Percentiles rank a stretch among this genome's conserved stretches.
Conservation (phyloP, 2,329 filamentous ascomycete species). For the Pleochaeta shiraiana region DNA sequence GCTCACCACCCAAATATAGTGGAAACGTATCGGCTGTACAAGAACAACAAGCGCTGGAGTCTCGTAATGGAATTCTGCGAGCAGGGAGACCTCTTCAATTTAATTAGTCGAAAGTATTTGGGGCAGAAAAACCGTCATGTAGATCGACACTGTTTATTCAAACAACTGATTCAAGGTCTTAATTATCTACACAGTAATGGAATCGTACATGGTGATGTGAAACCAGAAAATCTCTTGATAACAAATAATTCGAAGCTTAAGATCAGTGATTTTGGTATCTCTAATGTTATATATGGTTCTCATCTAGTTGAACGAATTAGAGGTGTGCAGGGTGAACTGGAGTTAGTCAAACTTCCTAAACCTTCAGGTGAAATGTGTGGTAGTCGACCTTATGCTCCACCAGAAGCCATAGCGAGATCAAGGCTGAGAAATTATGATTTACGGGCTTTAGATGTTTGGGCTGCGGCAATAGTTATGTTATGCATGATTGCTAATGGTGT, state of each 20-base stretch:
- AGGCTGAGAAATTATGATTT: slow-evolving; percentile 50
- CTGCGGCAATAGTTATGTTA: slow-evolving; percentile 63
- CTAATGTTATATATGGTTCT: slow-evolving; percentile 63
- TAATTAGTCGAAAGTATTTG: slow-evolving; percentile 53
- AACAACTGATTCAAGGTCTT: slow-evolving; percentile 67
- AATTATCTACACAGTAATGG: slow-evolving; percentile 64
- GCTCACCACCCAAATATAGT: slow-evolving; percentile 76
- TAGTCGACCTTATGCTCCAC: slow-evolving; percentile 69
- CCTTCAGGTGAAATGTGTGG: slow-evolving; percentile 58
- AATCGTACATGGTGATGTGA: slow-evolving; percentile 80
- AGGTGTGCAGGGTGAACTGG: slow-evolving; percentile 28
- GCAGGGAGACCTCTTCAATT: slow-evolving; percentile 55
- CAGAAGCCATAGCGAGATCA: slow-evolving; percentile 55
- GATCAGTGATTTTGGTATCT: slow-evolving; percentile 81
- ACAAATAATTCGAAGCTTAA: slow-evolving; percentile 64
- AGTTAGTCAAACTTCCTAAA: slow-evolving; percentile 49
- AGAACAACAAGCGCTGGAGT: slow-evolving; percentile 55
- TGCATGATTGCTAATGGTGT: slow-evolving; percentile 50
- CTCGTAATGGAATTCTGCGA: slow-evolving; percentile 88
- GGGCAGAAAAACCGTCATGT: slow-evolving; percentile 35
- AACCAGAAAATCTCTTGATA: slow-evolving; percentile 69
- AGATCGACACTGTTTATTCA: slow-evolving; percentile 69
- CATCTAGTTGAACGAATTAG: slow-evolving; percentile 59
- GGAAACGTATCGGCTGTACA: slow-evolving; percentile 50
- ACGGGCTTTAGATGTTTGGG: slow-evolving; percentile 67